Conservation (phyloP, 2,329 filamentous ascomycete genomes). For the Emmonsiellopsis sp. region DNA sequence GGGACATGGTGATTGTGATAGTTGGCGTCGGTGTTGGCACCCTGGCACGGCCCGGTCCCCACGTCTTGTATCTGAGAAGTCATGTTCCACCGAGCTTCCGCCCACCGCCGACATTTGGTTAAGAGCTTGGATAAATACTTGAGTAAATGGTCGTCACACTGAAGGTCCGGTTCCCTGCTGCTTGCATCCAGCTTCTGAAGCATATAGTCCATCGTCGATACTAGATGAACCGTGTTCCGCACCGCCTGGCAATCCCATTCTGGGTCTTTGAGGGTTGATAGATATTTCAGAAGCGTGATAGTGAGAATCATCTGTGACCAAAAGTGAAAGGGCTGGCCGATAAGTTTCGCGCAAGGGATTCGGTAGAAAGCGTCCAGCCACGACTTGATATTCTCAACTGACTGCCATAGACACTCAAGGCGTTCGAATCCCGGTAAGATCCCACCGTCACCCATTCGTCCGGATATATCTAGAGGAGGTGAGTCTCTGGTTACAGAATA, state of each 20-base stretch:
- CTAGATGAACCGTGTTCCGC: constrained; percentile 23
- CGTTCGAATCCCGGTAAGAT: constrained; percentile 21
- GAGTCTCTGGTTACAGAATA: constrained; percentile 18
- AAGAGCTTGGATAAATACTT: constrained; percentile 19
- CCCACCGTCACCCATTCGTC: constrained; percentile 4
- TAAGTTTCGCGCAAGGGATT: constrained; percentile 17
- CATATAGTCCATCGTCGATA: constrained; percentile 23
- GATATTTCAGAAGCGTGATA: constrained; percentile 27
- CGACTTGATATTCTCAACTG: constrained; percentile 24
- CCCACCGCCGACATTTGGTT: constrained; percentile 15
- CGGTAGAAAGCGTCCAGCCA: constrained; percentile 26
- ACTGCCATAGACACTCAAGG: constrained; percentile 24
- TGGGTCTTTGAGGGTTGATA: constrained; percentile 29
- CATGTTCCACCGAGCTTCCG: constrained; percentile 12
- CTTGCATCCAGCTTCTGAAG: constrained; percentile 19
- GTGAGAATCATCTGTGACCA: constrained; percentile 30
- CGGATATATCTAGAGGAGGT: constrained; percentile 8
- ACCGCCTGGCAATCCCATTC: constrained; percentile 31
- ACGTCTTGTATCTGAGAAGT: constrained; percentile 4
- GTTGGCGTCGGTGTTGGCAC: background rate
- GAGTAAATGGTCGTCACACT: constrained; percentile 22
- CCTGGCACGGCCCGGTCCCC: background rate
- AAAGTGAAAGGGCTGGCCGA: constrained; percentile 27
- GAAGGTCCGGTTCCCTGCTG: constrained; percentile 20
- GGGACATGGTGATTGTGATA: constrained; percentile 10